A percentile compares a stretch with the other conserved stretches of the same genome.
phyloP scores from a whole-genome alignment of 805 yeast species.

The Yarrowia sp. region DNA sequence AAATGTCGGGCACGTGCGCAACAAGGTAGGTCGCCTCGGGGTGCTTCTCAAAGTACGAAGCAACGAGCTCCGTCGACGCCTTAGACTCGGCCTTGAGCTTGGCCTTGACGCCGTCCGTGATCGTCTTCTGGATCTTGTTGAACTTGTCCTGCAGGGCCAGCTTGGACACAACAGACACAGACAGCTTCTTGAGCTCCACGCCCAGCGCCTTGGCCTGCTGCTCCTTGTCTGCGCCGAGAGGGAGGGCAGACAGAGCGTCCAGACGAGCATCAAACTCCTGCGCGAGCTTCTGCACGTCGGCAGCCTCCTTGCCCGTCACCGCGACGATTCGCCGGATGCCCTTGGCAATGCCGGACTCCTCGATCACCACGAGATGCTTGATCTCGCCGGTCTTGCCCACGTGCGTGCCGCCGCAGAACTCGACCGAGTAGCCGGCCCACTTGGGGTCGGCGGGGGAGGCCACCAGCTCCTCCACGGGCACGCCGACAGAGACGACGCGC shows the following conservation, averaged over 20 bases:
- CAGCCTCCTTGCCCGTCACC: conserved; percentile 88
- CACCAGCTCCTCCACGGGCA: conserved; percentile 77
- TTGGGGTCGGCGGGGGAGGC: conserved; percentile 65
- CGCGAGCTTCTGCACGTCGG: conserved; percentile 84
- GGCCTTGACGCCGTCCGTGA: conserved; percentile 83
- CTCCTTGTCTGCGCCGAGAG: conserved; percentile 78
- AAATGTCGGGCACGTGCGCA: conserved; percentile 57
- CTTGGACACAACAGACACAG: conserved; percentile 79
- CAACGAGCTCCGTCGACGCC: conserved; percentile 74
- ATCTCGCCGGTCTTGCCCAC: conserved; percentile 90
- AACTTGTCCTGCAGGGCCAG: conserved; percentile 71
- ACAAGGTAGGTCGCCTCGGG: conserved; percentile 59
- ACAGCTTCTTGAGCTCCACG: conserved; percentile 75
- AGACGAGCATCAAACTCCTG: conserved; percentile 63
- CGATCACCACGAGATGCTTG: conserved; percentile 82
- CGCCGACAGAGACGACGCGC: conserved; percentile 94
- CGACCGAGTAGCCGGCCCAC: conserved; percentile 80
- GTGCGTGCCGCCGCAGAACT: conserved; percentile 99
- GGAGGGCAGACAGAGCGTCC: conserved; percentile 56
- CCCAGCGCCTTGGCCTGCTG: conserved; percentile 77
- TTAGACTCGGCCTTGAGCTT: conserved; percentile 86
- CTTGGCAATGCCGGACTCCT: conserved; percentile 97
- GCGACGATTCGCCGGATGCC: conserved; percentile 98
- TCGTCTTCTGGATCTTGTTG: conserved; percentile 73
- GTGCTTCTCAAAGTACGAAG: conserved; percentile 60